Evolutionary conservation across 495 filamentous ascomycete species (phyloP), one percentile per base, ranked within the genome.

Genomic region (Acidiella bohemica): DNA sequence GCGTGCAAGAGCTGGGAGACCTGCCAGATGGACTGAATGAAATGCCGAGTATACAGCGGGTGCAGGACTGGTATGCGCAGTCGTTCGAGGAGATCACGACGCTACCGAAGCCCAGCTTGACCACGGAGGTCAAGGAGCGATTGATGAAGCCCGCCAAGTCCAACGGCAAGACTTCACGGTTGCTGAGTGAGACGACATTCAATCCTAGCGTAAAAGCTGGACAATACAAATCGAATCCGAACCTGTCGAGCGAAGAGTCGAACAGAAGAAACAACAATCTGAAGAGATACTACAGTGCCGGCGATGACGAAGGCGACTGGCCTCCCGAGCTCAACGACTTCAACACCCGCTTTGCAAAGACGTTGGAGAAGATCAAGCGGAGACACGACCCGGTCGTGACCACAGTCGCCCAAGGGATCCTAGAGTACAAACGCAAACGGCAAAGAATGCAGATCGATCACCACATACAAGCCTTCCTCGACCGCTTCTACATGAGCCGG

Each of bases 401-500:
- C 17, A 96, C 92, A 1, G 50, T 67, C 16, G 90, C 90, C 6
- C 92, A 96, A 62, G 90, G 90, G 34, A 94, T 97, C 47, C 68
- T 93, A 34, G 90, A 97, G 63, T 97, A 92, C 68, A 97, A 97
- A 63, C 81, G 90, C 30, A 90, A 79, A 55, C 76, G 84, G 41
- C 90, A 97, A 67, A 75, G 90, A 30, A 88, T 96, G 80, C 92
- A 96, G 57, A 97, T 97, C 55, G 90, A 96, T 63, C 78, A 84
- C 41, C 90, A 84, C 39, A 93, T 97, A 36, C 90, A 97, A 57
- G 74, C 80, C 36, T 97, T 97, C 64, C 76, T 97, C 41, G 90
- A 97, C 63, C 81, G 90, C 36, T 97, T 97, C 58, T 97, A 97
- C 67, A 97, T 97, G 90, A 94, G 85, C 24, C 85, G 90, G n/a